Conservation (phyloP, 1,284 basidiomycete genomes). For the Somion occarium region DNA sequence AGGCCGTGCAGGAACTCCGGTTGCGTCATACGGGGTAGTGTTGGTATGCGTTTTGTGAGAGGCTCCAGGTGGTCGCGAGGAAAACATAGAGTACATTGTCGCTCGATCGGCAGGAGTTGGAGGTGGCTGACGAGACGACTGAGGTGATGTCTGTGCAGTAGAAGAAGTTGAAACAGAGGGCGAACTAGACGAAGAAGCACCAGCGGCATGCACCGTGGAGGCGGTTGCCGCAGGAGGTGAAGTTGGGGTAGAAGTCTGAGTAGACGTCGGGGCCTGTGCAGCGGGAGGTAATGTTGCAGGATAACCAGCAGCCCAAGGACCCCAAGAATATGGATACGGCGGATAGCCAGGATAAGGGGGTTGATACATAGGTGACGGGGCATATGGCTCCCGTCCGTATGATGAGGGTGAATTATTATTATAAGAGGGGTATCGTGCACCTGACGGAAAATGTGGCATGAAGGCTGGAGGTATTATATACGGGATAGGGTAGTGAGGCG, state of each 20-base stretch:
- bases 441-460: conserved; percentile 23
- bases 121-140: conserved; percentile 1
- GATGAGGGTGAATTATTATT: conserved; percentile 6
- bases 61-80: conserved; percentile 2
- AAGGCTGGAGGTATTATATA: conserved; percentile 28
- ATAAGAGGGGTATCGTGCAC: conserved; percentile 5
- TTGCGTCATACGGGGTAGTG: background rate
- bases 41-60: background rate
- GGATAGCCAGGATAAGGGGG: conserved; percentile 14
- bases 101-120: conserved; percentile 5
- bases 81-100: conserved; percentile 10
- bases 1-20: background rate
- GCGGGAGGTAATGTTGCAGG: conserved; percentile 3
- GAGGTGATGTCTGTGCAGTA: background rate
- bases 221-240: conserved; percentile 5
- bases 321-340: conserved; percentile 17
- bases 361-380: conserved; percentile 18
- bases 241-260: background rate
- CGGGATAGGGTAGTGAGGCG: conserved; percentile 25
- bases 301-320: conserved; percentile 9
- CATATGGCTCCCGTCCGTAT: conserved; percentile 15
- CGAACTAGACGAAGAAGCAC: conserved; percentile 1
- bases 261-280: background rate
- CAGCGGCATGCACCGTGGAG: conserved; percentile 4
- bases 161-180: background rate